phyloP scores from a whole-genome alignment of 2,329 filamentous ascomycete species.

The Fusarium verrucosum region DNA sequence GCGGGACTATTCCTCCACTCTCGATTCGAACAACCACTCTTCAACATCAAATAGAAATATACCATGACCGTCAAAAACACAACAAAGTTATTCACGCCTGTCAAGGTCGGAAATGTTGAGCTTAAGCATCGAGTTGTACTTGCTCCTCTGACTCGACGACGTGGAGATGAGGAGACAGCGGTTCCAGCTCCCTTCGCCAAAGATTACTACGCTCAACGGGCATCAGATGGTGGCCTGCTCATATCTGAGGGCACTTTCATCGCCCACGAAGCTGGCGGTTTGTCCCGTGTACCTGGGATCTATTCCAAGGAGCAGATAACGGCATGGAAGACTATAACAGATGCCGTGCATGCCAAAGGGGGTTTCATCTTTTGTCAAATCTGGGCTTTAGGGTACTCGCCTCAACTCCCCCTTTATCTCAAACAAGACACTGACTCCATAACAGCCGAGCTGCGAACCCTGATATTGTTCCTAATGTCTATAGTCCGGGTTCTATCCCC shows the following conservation, averaged over 20 bases:
- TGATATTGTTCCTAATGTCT: constrained; percentile 27
- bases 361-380: constrained; percentile 70
- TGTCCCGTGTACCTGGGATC: constrained; percentile 56
- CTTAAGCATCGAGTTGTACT: constrained; percentile 60
- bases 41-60: not conserved
- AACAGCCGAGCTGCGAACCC: constrained; percentile 36
- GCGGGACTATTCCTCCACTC: constrained; percentile 3
- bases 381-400: constrained; percentile 68
- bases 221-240: constrained; percentile 55
- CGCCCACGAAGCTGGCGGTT: constrained; percentile 48
- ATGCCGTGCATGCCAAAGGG: constrained; percentile 70
- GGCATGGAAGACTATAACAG: constrained; percentile 68
- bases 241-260: constrained; percentile 58
- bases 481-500: constrained; percentile 33
- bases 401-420: constrained; percentile 52
- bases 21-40: not conserved
- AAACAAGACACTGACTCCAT: not conserved
- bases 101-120: constrained; percentile 50
- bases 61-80: constrained; percentile 16
- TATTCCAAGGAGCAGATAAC: constrained; percentile 64
- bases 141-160: constrained; percentile 66
- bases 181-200: constrained; percentile 49
- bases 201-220: constrained; percentile 58
- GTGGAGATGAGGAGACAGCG: constrained; percentile 52
- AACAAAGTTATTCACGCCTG: constrained; percentile 54